Evolutionary conservation across 2,329 filamentous ascomycete genomes (phyloP), one percentile per base, ranked within the genome.

Genomic region (Monosporascus sp.): DNA sequence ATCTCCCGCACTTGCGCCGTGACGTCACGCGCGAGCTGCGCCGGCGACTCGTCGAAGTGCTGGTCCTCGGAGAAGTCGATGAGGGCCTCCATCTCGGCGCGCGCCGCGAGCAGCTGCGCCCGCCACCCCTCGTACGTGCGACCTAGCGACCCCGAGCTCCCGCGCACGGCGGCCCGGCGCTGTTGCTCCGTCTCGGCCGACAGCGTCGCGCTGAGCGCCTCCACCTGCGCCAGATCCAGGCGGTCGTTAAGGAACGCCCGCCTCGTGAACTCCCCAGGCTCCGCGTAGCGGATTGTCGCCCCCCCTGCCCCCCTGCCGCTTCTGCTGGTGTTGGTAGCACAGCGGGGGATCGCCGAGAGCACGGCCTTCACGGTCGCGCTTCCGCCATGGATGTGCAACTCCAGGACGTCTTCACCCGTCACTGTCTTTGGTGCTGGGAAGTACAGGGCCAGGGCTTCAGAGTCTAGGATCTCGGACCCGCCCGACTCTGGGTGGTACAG

Each of bases 11-110:
- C 81, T 64, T 91, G 84, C 0, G 60, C 61, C 1, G 84, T 80
- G 31, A 97, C 89, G 48, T 85, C 90, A 1, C 66, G 69, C 45
- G 95, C 78, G 22, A 97, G 77, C 52, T 88, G 81, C 0, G 78
- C 73, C 1, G 91, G 88, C 3, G 89, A 87, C 70, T 96, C 91
- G 61, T 97, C 92, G 65, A 99, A 96, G 73, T 97, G 89, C 71
- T 99, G 93, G 65, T 97, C 94, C 69, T 99, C 94, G 1, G 90
- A 88, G 68, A 99, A 99, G 71, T 99, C 94, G 57, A 99, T 97
- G 60, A 99, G 74, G 0, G 94, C 94, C 71, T 99, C 94, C 40
- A 99, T 79, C 72, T 97, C 92, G 9, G 91, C 94, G 2, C 94
- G 84, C 9, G 92, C 92, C 57, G 87, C 79, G 7, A 97, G 76